phyloP scores from a whole-genome alignment of 805 yeast species.

The Torulaspora gathmanii region DNA sequence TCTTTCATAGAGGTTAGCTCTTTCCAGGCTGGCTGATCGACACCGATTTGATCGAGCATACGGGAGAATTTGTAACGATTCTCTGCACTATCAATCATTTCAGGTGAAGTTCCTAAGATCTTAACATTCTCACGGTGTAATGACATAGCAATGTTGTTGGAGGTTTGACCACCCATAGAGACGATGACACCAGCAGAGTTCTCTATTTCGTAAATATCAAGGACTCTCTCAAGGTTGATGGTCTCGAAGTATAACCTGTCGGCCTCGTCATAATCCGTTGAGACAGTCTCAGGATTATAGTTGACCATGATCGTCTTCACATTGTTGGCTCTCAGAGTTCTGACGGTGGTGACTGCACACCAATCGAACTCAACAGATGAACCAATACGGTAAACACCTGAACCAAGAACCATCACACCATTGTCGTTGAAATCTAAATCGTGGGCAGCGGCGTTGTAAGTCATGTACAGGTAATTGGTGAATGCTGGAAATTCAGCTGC shows the following conservation, averaged over 20 bases:
- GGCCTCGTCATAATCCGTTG: slow-evolving; percentile 98
- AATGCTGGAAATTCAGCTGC: slow-evolving; percentile 98
- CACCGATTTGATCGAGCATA: slow-evolving; percentile 93
- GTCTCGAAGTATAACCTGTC: slow-evolving; percentile 96
- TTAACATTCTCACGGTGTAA: slow-evolving; percentile 92
- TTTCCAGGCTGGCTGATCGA: slow-evolving; percentile 99
- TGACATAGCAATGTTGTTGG: slow-evolving; percentile 91
- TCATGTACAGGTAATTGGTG: slow-evolving; percentile 91
- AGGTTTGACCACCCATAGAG: slow-evolving; percentile 98
- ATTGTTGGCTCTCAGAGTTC: slow-evolving; percentile 84
- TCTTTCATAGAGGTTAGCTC: slow-evolving; percentile 89
- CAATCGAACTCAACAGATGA: slow-evolving; percentile 98
- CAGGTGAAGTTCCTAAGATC: slow-evolving; percentile 95
- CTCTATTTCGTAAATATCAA: slow-evolving; percentile 92
- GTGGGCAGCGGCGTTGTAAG: slow-evolving; percentile 85
- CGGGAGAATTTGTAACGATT: slow-evolving; percentile 96
- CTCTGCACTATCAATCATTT: slow-evolving; percentile 97
- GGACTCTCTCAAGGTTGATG: slow-evolving; percentile 85
- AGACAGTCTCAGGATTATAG: slow-evolving; percentile 97
- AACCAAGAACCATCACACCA: slow-evolving; percentile 93
- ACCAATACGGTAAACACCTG: slow-evolving; percentile 98
- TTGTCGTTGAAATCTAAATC: slow-evolving; percentile 88
- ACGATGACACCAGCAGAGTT: slow-evolving; percentile 86
- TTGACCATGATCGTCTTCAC: slow-evolving; percentile 93
- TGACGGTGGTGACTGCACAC: slow-evolving; percentile 97